Evolutionary conservation across 805 yeast genomes (phyloP), one percentile per base, ranked within the genome.

Genomic region (Myxozyma geophila): DNA sequence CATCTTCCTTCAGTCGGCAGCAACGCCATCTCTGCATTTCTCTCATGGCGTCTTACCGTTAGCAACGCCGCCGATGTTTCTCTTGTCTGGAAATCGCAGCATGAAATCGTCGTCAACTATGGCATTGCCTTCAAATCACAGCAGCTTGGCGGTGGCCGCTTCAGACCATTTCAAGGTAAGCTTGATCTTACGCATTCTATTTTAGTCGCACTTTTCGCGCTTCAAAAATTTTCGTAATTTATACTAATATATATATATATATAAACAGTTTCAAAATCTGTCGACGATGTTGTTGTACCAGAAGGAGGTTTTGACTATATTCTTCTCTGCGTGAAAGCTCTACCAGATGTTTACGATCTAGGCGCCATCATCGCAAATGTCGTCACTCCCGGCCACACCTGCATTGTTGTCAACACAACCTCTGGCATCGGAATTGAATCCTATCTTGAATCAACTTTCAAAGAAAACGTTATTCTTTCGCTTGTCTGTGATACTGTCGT

Each of bases 351-450:
- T 8, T 74, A 78, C 61, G 78, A 80, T 53, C 75, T 84, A 17
- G 86, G 82, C 68, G 85, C 85, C 12, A 72, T 86, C 51, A 79
- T 81, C 46, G 80, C 70, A 10, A 83, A 84, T 0, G 85, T 83
- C 4, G 81, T 87, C 44, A 76, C 82, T 40, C 73, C 79, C 1
- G 76, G 74, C 44, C 74, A 75, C 43, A 81, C 87, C 6, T 75
- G 83, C 13, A 75, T 87, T 49, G 81, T 87, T 1, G 78, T 88
- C 60, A 76, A 87, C 59, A 68, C 70, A 19, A 56, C 67, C 44
- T 44, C 86, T 72, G 92, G 90, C 0, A 77, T 87, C 63, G 89
- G 85, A 60, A 80, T 84, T 58, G 90, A 85, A 61, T 77, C 79
- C 66, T 86, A 87, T 13, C 77, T 86, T 19, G 76, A 83, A 58